Evolutionary conservation across 768 basidiomycete genomes (phyloP).

Genomic region (Termitomyces titanicus): DNA sequence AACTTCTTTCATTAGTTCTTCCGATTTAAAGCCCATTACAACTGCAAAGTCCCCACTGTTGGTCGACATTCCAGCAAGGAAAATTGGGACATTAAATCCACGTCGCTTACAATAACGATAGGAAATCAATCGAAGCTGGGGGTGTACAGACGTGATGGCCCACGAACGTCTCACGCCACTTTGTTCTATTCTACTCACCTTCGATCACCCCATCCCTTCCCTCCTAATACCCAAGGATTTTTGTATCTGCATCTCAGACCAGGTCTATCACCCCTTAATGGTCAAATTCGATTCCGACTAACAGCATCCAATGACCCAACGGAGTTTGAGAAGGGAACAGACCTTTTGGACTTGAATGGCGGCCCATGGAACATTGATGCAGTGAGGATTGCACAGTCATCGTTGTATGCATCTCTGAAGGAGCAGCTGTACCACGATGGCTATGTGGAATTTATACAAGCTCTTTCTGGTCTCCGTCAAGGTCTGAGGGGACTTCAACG

Average conservation of each 20-base stretch:
- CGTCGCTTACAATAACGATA: not conserved
- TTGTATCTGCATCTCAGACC: not conserved
- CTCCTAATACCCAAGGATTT: not conserved
- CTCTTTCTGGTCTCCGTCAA: not conserved
- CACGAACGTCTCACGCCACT: too few species aligned
- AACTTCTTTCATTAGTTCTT: too few species aligned
- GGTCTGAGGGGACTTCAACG: too few species aligned
- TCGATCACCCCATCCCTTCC: not conserved
- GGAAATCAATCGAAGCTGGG: too few species aligned
- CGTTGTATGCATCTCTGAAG: not conserved
- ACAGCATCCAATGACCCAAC: not conserved
- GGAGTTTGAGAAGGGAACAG: not conserved
- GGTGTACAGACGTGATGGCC: too few species aligned
- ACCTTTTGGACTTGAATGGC: not conserved
- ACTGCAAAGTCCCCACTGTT: not conserved
- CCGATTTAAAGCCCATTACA: too few species aligned
- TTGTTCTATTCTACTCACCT: too few species aligned
- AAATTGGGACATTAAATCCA: not conserved
- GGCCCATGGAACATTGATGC: not conserved
- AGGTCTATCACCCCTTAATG: not conserved
- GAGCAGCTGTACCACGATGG: not conserved
- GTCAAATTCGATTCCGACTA: not conserved
- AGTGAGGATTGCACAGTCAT: not conserved
- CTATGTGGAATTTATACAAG: not conserved
- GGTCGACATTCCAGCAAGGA: not conserved